Evolutionary conservation across 371 early-diverging fungal species (phyloP).

Genomic region (Sporodiniella umbellata): DNA sequence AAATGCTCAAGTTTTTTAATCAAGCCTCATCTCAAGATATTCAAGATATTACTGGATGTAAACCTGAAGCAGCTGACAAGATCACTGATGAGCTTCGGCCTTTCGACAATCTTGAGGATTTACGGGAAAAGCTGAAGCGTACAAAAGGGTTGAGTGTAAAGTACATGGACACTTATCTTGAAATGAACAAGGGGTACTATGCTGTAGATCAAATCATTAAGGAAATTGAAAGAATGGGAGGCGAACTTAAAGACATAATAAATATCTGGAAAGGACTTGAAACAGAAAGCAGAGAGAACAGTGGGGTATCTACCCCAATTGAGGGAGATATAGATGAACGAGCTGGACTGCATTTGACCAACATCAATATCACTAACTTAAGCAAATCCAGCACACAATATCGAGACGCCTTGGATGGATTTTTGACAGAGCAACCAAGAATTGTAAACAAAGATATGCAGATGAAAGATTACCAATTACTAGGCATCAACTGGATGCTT

Average conservation of each 20-base stretch:
- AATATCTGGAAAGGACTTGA: constrained; percentile 47
- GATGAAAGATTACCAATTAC: constrained; percentile 90
- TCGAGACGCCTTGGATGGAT: constrained; percentile 42
- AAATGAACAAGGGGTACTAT: constrained; percentile 65
- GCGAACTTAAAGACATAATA: constrained; percentile 45
- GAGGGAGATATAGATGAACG: constrained; percentile 30
- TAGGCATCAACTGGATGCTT: constrained; percentile 92
- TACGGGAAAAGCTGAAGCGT: constrained; percentile 51
- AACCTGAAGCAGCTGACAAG: constrained; percentile 55
- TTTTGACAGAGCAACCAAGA: constrained; percentile 53
- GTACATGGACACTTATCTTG: constrained; percentile 58
- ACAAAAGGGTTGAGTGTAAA: constrained; percentile 57
- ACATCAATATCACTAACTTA: constrained; percentile 15
- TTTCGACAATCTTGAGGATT: constrained; percentile 51
- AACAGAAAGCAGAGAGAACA: constrained; percentile 11
- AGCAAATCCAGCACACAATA: constrained; percentile 5
- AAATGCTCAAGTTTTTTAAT: constrained; percentile 59
- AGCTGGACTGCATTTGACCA: constrained; percentile 23
- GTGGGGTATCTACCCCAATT: constrained; percentile 10
- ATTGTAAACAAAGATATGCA: constrained; percentile 49
- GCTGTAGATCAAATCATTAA: constrained; percentile 74
- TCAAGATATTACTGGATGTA: constrained; percentile 61
- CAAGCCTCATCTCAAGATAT: constrained; percentile 53
- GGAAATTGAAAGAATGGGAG: constrained; percentile 56
- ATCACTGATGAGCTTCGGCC: constrained; percentile 59